Evolutionary conservation across 1,284 basidiomycete species (phyloP).

Genomic region (Malassezia brasiliensis): DNA sequence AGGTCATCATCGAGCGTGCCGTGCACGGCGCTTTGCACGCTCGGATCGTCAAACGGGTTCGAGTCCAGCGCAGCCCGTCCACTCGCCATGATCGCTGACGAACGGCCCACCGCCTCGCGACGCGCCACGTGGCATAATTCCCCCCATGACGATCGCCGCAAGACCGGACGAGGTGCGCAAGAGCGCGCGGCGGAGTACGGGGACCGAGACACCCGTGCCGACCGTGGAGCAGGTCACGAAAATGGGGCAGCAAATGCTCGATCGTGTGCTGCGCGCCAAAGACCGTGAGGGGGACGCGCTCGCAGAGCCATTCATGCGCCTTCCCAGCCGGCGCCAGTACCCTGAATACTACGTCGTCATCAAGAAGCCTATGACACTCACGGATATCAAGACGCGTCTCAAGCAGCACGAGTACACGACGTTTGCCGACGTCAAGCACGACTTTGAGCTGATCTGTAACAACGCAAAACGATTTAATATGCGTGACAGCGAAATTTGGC

Average conservation of each 20-base stretch:
- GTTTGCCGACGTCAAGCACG: conserved; percentile 63
- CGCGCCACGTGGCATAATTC: conserved; percentile 7
- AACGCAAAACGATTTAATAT: conserved; percentile 85
- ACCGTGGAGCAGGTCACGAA: conserved; percentile 1
- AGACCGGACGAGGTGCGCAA: conserved; percentile 10
- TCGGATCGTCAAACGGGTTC: conserved; percentile 50
- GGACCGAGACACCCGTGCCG: neutral
- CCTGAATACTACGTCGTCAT: conserved; percentile 88
- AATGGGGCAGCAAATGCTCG: conserved; percentile 20
- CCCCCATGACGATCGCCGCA: neutral
- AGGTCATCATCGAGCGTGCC: conserved; percentile 21
- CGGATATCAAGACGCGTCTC: conserved; percentile 65
- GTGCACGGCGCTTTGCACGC: conserved; percentile 41
- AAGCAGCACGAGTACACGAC: conserved; percentile 59
- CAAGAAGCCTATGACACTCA: conserved; percentile 70
- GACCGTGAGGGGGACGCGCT: conserved; percentile 50
- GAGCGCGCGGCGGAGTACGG: conserved; percentile 9
- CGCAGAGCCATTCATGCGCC: conserved; percentile 62
- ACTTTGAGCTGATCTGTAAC: conserved; percentile 74
- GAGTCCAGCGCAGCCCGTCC: conserved; percentile 34
- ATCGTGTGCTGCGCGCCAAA: conserved; percentile 20
- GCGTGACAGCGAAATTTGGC: conserved; percentile 72
- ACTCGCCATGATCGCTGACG: neutral
- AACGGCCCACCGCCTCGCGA: neutral
- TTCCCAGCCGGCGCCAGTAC: conserved; percentile 67